Conservation (phyloP, 1,284 basidiomycete species). For the Ustilago loliicola region DNA sequence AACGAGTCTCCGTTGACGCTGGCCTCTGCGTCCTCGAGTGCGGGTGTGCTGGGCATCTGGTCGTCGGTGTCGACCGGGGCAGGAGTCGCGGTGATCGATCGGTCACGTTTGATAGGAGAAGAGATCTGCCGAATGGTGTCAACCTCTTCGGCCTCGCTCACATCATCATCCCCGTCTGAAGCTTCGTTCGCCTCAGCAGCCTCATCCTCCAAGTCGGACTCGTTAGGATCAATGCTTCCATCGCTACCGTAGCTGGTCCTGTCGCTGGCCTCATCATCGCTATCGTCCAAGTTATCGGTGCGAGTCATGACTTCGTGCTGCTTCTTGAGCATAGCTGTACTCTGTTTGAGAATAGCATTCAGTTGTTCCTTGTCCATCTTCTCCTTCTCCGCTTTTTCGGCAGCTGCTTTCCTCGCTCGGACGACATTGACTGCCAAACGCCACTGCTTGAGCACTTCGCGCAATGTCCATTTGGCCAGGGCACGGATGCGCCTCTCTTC, state of each 20-base stretch:
- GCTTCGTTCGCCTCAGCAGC: conserved; percentile 41
- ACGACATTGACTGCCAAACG: conserved; percentile 88
- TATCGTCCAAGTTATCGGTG: conserved; percentile 36
- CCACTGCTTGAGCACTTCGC: conserved; percentile 85
- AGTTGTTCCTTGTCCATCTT: conserved; percentile 84
- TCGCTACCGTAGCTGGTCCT: conserved; percentile 50
- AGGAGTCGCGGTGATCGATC: conserved; percentile 14
- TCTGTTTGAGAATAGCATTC: conserved; percentile 89
- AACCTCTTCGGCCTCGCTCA: conserved; percentile 5
- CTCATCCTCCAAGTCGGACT: conserved; percentile 29
- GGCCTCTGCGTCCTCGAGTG: background rate
- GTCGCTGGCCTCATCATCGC: conserved; percentile 29
- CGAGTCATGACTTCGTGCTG: conserved; percentile 71
- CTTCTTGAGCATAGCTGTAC: conserved; percentile 85
- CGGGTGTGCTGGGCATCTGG: background rate
- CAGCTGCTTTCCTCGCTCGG: conserved; percentile 77
- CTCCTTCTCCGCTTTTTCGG: conserved; percentile 77
- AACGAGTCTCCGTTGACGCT: background rate
- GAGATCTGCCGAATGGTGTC: conserved; percentile 13
- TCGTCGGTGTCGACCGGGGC: conserved; percentile 3
- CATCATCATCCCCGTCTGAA: conserved; percentile 11
- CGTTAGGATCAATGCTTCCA: conserved; percentile 28
- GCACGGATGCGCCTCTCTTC: conserved; percentile 80
- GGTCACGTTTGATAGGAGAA: conserved; percentile 15
- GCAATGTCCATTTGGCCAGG: conserved; percentile 80